phyloP scores from a whole-genome alignment of 2,329 filamentous ascomycete species.

The Fusarium sororula region DNA sequence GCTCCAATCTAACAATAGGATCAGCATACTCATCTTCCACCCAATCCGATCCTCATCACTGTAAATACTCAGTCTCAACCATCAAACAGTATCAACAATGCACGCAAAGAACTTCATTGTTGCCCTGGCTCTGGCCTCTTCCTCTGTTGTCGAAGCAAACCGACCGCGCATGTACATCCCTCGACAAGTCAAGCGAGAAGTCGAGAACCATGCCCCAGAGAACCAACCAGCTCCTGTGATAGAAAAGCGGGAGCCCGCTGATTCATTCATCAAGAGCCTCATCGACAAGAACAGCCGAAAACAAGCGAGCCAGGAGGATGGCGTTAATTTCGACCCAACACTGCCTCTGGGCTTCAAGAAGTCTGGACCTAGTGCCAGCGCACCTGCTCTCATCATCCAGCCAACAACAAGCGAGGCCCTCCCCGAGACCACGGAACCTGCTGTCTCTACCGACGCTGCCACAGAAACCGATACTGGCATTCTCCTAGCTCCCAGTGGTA shows the following conservation, averaged over 20 bases:
- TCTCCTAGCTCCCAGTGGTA: conserved; percentile 39
- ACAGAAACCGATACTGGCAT: conserved; percentile 38
- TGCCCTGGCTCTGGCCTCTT: conserved; percentile 58
- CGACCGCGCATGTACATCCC: conserved; percentile 67
- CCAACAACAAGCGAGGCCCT: conserved; percentile 29
- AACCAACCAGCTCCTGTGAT: conserved; percentile 20
- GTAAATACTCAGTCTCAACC: conserved; percentile 30
- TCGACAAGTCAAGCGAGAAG: conserved; percentile 62
- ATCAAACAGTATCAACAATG: conserved; percentile 52
- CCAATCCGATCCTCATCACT: conserved; percentile 28
- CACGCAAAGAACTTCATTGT: conserved; percentile 57
- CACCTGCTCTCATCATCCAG: conserved; percentile 31
- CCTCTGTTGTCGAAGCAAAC: conserved; percentile 55
- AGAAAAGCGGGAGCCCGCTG: conserved; percentile 29
- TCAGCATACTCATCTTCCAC: conserved; percentile 33
- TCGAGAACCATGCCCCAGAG: conserved; percentile 50
- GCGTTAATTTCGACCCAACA: conserved; percentile 27
- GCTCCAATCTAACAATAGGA: conserved; percentile 6
- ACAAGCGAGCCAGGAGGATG: background rate
- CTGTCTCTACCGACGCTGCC: background rate
- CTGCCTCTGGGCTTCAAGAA: conserved; percentile 16
- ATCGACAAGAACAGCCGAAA: conserved; percentile 15
- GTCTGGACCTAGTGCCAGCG: conserved; percentile 26
- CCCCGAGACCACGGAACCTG: conserved; percentile 17
- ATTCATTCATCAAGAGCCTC: conserved; percentile 40